Percentiles rank a stretch among this genome's conserved stretches.
These are phyloP conservation scores for Penicillium corylophilum DNA, from an alignment of 2,329 filamentous ascomycete species.

Conservation along the genomic window DNA sequence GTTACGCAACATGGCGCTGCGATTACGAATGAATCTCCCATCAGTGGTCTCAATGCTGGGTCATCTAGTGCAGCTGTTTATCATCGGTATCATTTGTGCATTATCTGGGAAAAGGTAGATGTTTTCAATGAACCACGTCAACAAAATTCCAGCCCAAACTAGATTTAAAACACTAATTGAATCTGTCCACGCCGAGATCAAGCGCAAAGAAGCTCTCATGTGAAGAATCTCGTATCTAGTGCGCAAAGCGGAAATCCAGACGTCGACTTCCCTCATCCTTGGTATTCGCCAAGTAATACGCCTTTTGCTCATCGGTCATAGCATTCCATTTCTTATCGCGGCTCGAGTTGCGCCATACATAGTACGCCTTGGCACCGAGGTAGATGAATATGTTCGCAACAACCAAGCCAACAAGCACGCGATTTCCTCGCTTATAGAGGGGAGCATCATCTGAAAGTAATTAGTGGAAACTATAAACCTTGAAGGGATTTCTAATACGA, in stretches of 20 bases:
- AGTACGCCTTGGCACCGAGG: slow-evolving; percentile 32
- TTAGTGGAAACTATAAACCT: background rate
- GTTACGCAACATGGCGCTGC: slow-evolving; percentile 11
- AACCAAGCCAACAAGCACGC: slow-evolving; percentile 26
- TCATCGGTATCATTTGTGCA: no score
- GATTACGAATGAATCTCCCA: background rate
- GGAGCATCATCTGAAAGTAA: slow-evolving; percentile 35
- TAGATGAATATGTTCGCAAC: slow-evolving; percentile 30
- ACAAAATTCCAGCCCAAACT: background rate
- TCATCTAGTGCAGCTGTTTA: no score
- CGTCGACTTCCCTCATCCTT: slow-evolving; percentile 35
- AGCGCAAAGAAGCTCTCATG: background rate
- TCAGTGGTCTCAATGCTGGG: background rate
- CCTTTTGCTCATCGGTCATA: slow-evolving; percentile 30
- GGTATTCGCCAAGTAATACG: slow-evolving; percentile 31
- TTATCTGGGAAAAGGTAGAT: no score
- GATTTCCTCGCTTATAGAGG: slow-evolving; percentile 48
- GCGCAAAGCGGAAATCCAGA: slow-evolving; percentile 38
- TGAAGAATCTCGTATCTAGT: slow-evolving; percentile 12
- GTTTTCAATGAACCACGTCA: background rate
- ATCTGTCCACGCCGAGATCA: background rate
- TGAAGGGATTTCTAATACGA: background rate
- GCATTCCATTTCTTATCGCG: slow-evolving; percentile 32
- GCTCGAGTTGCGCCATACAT: slow-evolving; percentile 29
- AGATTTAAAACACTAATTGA: background rate